A percentile compares a stretch with the other conserved stretches of the same genome.
Conservation (phyloP, 2,329 filamentous ascomycete genomes). For the Penicillium brasilianum region DNA sequence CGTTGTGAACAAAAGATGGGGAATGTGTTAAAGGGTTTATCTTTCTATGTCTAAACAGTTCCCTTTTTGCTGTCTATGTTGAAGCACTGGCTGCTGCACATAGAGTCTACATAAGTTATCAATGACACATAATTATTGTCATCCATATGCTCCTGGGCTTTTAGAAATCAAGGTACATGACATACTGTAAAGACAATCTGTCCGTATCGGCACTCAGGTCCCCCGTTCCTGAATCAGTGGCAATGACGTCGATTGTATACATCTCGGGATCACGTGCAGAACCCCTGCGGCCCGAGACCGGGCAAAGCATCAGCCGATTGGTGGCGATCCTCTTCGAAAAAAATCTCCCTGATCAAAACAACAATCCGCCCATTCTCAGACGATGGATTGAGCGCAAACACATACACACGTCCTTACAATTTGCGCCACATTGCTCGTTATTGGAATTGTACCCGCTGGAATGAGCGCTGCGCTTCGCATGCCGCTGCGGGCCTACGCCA, state of each 20-base stretch:
- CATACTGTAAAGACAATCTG: too few species aligned
- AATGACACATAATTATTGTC: conserved; percentile 26
- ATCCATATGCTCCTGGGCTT: not conserved
- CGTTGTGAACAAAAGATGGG: conserved; percentile 16
- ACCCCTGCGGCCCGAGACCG: conserved; percentile 21
- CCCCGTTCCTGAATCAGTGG: not conserved
- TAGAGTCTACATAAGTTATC: conserved; percentile 24
- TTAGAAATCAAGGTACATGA: not conserved
- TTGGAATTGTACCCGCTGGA: conserved; percentile 26
- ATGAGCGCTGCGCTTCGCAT: conserved; percentile 43
- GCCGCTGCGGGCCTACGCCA: conserved; percentile 40
- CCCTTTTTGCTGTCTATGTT: conserved; percentile 20
- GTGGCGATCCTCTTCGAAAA: conserved; percentile 33
- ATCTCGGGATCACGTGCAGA: conserved; percentile 31
- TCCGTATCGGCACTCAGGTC: not conserved
- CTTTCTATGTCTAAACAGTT: conserved; percentile 17
- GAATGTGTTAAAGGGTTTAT: conserved; percentile 17
- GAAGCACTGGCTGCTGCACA: conserved; percentile 32
- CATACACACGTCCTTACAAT: conserved; percentile 1
- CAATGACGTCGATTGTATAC: conserved; percentile 24
- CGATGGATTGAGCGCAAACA: conserved; percentile 20
- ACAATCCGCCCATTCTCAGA: conserved; percentile 13
- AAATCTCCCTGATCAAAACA: conserved; percentile 27
- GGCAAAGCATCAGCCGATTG: conserved; percentile 30
- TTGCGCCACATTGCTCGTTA: not conserved